Percentiles rank a stretch among this genome's conserved stretches.
phyloP scores from a whole-genome alignment of 2,329 filamentous ascomycete genomes.

The Trichoderma simmonsii region DNA sequence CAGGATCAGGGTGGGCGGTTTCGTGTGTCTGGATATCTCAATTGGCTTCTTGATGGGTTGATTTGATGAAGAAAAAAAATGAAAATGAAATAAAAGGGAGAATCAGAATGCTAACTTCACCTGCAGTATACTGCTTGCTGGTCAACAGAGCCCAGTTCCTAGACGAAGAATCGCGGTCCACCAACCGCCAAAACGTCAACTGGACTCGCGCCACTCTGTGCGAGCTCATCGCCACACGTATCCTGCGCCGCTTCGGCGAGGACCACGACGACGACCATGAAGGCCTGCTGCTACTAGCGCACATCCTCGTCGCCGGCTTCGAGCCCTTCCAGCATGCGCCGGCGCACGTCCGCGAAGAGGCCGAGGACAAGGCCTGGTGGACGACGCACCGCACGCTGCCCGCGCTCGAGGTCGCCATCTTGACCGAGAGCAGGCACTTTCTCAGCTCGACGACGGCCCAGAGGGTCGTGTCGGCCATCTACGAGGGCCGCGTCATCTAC shows the following conservation, averaged over 20 bases:
- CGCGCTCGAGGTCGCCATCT: slow-evolving; percentile 77
- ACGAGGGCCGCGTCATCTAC: slow-evolving; percentile 75
- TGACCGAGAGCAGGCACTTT: slow-evolving; percentile 77
- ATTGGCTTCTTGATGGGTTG: neutral
- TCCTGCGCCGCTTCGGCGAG: slow-evolving; percentile 75
- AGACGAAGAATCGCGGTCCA: slow-evolving; percentile 70
- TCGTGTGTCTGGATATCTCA: neutral
- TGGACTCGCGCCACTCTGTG: slow-evolving; percentile 74
- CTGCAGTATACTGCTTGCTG: slow-evolving; percentile 72
- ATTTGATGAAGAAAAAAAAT: neutral
- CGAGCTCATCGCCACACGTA: slow-evolving; percentile 74
- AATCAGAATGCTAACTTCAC: neutral
- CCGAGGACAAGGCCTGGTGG: slow-evolving; percentile 47
- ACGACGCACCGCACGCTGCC: slow-evolving; percentile 61
- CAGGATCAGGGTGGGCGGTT: neutral
- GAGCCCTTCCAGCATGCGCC: slow-evolving; percentile 84
- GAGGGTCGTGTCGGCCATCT: slow-evolving; percentile 79
- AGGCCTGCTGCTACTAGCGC: slow-evolving; percentile 70
- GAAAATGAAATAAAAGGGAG: neutral
- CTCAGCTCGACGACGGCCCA: slow-evolving; percentile 75
- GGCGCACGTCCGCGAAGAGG: slow-evolving; percentile 58
- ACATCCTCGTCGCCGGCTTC: slow-evolving; percentile 79
- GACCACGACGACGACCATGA: slow-evolving; percentile 59
- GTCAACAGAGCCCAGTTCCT: slow-evolving; percentile 80
- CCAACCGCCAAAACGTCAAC: slow-evolving; percentile 78